Evolutionary conservation across 2,329 filamentous ascomycete genomes (phyloP).

Genomic region (Ploettnerulaceae sp.): DNA sequence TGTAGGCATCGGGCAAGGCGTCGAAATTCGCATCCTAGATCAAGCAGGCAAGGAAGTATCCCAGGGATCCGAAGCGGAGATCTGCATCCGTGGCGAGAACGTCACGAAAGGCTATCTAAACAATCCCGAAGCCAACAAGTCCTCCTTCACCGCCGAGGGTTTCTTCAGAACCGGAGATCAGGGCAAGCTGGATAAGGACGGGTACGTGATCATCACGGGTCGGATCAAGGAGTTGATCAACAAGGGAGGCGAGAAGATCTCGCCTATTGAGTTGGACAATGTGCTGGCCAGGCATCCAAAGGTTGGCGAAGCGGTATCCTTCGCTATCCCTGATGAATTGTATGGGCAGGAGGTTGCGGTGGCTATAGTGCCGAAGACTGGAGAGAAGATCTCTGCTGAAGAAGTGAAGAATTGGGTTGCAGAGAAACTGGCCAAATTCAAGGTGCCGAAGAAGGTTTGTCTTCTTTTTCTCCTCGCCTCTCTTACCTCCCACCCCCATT

Average conservation of each 20-base stretch:
- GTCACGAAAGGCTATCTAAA: constrained; percentile 83
- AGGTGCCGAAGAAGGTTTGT: constrained; percentile 73
- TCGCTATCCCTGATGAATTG: constrained; percentile 75
- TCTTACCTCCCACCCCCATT: neutral
- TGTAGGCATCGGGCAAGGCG: constrained; percentile 78
- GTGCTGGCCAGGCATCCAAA: constrained; percentile 68
- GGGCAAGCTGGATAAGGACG: constrained; percentile 72
- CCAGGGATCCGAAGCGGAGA: constrained; percentile 70
- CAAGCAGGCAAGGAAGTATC: constrained; percentile 62
- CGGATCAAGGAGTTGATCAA: constrained; percentile 91
- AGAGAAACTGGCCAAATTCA: constrained; percentile 73
- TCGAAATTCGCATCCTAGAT: constrained; percentile 75
- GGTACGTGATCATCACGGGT: constrained; percentile 83
- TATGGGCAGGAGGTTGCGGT: constrained; percentile 80
- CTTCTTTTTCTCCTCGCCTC: neutral
- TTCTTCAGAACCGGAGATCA: constrained; percentile 90
- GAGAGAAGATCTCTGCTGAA: constrained; percentile 48
- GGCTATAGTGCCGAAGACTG: constrained; percentile 68
- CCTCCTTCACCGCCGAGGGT: constrained; percentile 67
- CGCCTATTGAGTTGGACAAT: constrained; percentile 83
- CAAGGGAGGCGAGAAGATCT: constrained; percentile 87
- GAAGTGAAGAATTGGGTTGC: constrained; percentile 65
- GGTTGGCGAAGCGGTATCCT: constrained; percentile 75
- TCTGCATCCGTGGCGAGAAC: constrained; percentile 77
- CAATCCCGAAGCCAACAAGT: constrained; percentile 70